Evolutionary conservation across 139 green algal species (phyloP), one percentile per base, ranked within the genome.

Genomic region (Picochlorum sp.): DNA sequence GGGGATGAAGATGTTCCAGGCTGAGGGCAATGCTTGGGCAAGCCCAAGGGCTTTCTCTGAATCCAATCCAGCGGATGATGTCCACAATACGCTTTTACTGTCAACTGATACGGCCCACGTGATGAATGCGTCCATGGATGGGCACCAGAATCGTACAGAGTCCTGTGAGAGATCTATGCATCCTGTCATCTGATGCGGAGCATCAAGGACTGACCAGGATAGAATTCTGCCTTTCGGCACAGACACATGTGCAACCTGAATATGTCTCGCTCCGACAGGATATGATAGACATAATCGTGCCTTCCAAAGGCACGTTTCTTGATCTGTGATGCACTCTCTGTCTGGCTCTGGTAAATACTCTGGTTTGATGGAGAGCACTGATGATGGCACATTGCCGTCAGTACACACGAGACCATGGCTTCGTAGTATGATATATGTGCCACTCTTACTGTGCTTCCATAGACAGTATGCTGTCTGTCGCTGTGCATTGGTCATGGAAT

Each of bases 261-360:
- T 5, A 38, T 41, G 34, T 14, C 34, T 41, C 34, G 34, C 34
- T 41, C 34, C 34, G 14, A 41, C 34, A 11, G 34, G 34, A 11
- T 41, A 41, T 41, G 34, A 41, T 41, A 41, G 34, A 11, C 34
- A 41, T 13, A 11, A 9, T 41, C 34, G 34, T 14, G 34, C 34
- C 34, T 41, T 41, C 34, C 34, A 41, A 41, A 41, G 34, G 34
- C 34, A 41, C 34, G 34, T 60, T 75, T 66, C 15, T 41, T 37
- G 14, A 65, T 58, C 62, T 71, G 58, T 69, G 50, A 46, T 58
- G 20, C 23, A 20, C 15, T 38, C 23, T 14, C 18, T 7, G 23
- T 65, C 58, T 14, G 58, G 58, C 4, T 66, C 61, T 45, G 61
- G 61, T 1, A 66, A 56, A 45, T 66, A 66, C 18, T 66, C 61